phyloP scores from a whole-genome alignment of 139 green algal species.

The Limnomonas spitsbergensis region DNA sequence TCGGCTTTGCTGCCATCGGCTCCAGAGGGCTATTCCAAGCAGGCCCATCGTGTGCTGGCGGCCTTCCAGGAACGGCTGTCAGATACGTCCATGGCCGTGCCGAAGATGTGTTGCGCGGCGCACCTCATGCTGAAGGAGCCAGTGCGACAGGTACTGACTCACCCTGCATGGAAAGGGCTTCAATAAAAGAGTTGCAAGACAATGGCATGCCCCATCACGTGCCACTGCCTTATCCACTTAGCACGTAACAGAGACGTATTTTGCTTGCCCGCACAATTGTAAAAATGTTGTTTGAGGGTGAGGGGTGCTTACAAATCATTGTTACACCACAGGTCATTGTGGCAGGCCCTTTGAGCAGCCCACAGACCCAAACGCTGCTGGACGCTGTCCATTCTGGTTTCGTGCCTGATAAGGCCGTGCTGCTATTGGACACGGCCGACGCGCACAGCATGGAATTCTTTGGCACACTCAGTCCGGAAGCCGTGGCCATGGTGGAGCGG shows the following conservation, averaged over 20 bases:
- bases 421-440: conserved; percentile 12
- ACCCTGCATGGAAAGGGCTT: no score
- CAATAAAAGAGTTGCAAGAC: no score
- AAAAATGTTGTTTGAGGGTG: no score
- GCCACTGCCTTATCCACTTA: no score
- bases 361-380: conserved; percentile 49
- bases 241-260: no score
- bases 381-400: conserved; percentile 53
- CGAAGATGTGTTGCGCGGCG: conserved; percentile 11
- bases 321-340: not conserved
- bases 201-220: no score
- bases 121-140: not conserved
- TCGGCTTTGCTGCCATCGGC: no score
- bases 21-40: no score
- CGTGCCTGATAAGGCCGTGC: conserved; percentile 46
- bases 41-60: not conserved
- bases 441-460: not conserved
- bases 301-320: no score
- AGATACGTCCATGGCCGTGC: not conserved
- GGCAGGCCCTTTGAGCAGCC: not conserved
- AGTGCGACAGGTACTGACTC: not conserved
- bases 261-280: no score
- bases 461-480: not conserved
- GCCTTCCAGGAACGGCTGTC: not conserved
- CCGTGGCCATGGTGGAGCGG: not conserved